Conservation (phyloP, 2,329 filamentous ascomycete species). For the Aspergillus bombycis region DNA sequence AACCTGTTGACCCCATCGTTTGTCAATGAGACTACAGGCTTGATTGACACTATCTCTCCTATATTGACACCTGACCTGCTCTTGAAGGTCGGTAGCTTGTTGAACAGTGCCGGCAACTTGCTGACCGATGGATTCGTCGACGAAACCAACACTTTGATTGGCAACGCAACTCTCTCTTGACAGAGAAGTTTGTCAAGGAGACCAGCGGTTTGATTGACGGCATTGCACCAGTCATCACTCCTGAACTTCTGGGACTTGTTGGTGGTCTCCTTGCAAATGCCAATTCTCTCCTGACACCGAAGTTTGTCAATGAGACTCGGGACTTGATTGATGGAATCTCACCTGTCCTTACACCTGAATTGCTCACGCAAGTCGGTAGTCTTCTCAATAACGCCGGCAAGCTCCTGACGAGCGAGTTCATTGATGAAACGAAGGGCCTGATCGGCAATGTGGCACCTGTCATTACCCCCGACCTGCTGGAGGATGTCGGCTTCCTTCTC, state of each 20-base stretch:
- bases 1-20: conserved; percentile 27
- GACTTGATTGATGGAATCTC: conserved; percentile 25
- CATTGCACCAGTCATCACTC: conserved; percentile 13
- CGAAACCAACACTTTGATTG: conserved; percentile 18
- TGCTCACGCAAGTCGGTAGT: conserved; percentile 26
- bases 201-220: conserved; percentile 19
- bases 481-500: conserved; percentile 32
- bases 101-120: conserved; percentile 29
- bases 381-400: conserved; percentile 29
- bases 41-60: conserved; percentile 22
- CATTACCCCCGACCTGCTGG: conserved; percentile 32
- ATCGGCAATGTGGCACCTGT: conserved; percentile 25
- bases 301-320: conserved; percentile 28
- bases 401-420: conserved; percentile 31
- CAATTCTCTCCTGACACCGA: conserved; percentile 23
- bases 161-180: conserved; percentile 29
- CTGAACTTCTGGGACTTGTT: conserved; percentile 15
- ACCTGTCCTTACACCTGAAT: conserved; percentile 25
- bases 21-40: conserved; percentile 24
- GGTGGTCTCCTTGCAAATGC: conserved; percentile 23
- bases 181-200: conserved; percentile 29
- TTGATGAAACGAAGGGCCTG: conserved; percentile 26
- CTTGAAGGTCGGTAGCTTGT: conserved; percentile 21
- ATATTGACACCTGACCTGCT: conserved; percentile 25
- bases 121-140: conserved; percentile 26